Percentiles rank a stretch among this genome's conserved stretches.
These are phyloP conservation scores for Pseudogymnoascus sp. DNA, from an alignment of 2,329 filamentous ascomycete species.

Conservation along the genomic window DNA sequence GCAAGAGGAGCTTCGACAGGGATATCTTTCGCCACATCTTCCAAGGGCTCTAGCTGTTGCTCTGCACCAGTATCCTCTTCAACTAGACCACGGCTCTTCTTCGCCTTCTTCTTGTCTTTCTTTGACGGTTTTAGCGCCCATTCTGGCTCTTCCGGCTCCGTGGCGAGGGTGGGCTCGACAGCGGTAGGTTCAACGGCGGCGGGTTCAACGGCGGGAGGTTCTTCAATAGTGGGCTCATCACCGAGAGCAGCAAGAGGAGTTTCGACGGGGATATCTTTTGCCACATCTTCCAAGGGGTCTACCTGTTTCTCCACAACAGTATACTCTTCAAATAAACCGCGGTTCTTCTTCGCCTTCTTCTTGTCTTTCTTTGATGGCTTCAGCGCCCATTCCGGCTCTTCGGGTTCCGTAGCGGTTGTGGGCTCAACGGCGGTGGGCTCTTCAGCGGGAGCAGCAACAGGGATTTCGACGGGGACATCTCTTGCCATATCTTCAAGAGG, in stretches of 20 bases:
- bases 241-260: not conserved
- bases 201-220: not conserved
- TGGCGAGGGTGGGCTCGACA: conserved; percentile 12
- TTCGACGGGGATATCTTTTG: not conserved
- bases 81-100: not conserved
- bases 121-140: not conserved
- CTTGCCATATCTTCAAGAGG: not conserved
- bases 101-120: conserved; percentile 10
- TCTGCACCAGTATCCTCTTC: not conserved
- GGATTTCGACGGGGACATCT: not conserved
- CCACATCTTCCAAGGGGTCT: not conserved
- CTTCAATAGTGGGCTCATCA: not conserved
- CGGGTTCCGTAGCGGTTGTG: not conserved
- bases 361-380: conserved; percentile 8
- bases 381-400: not conserved
- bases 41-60: not conserved
- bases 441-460: not conserved
- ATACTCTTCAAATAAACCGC: not conserved
- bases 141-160: conserved; percentile 15
- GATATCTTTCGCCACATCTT: not conserved
- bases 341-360: conserved; percentile 5
- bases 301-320: not conserved
- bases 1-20: not conserved
- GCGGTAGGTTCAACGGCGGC: not conserved
- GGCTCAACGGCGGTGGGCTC: not conserved